These are phyloP conservation scores for Lepraria neglecta DNA, from an alignment of 495 filamentous ascomycete genomes.

Conservation along the genomic window DNA sequence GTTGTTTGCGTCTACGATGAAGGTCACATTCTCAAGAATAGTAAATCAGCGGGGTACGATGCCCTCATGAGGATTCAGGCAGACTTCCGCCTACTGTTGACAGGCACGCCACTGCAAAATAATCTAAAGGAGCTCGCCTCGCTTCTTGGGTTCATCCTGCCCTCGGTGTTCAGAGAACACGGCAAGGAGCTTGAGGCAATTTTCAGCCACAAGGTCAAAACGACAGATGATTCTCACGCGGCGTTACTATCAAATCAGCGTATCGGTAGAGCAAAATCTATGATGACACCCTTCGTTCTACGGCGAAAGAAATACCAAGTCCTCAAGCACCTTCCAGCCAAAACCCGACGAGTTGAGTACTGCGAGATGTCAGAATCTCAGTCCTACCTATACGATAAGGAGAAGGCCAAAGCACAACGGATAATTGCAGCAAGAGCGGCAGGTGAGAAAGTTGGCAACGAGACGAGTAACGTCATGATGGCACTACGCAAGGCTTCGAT, in stretches of 20 bases:
- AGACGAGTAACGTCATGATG: conserved; percentile 74
- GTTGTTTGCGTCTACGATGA: conserved; percentile 36
- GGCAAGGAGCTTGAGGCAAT: conserved; percentile 70
- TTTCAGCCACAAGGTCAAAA: conserved; percentile 86
- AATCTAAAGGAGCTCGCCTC: conserved; percentile 88
- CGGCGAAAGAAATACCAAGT: conserved; percentile 93
- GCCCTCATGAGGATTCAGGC: conserved; percentile 72
- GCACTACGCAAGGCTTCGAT: conserved; percentile 87
- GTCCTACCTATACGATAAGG: conserved; percentile 60
- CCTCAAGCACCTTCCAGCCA: conserved; percentile 77
- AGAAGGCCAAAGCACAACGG: conserved; percentile 49
- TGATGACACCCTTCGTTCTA: conserved; percentile 91
- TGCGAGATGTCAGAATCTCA: conserved; percentile 70
- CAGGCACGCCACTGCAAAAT: conserved; percentile 92
- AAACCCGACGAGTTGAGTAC: conserved; percentile 67
- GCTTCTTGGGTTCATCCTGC: conserved; percentile 85
- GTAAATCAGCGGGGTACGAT: conserved; percentile 69
- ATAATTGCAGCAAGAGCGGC: conserved; percentile 51
- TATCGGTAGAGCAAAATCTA: conserved; percentile 76
- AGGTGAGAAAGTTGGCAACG: conserved; percentile 50
- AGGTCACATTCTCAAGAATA: conserved; percentile 76
- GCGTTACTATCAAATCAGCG: conserved; percentile 78
- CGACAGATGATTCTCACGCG: conserved; percentile 61
- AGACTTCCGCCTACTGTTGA: conserved; percentile 75
- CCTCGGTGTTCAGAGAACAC: conserved; percentile 66